phyloP scores from a whole-genome alignment of 441 rosid genomes.

The Corymbia citriodora region DNA sequence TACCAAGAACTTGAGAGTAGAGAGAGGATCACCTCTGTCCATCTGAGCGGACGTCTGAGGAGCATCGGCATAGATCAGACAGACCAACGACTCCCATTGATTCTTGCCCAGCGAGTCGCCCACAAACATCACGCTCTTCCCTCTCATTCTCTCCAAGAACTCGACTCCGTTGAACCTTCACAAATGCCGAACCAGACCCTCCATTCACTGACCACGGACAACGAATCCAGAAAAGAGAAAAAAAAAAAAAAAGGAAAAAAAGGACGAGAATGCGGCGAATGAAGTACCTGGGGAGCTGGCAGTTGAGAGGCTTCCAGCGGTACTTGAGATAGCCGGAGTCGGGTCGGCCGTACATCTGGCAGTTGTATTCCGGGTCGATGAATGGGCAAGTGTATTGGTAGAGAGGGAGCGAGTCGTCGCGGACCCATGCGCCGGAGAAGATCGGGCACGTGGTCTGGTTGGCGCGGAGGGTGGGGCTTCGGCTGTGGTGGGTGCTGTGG shows the following conservation, averaged over 20 bases:
- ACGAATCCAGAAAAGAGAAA: not conserved
- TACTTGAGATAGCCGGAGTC: constrained; percentile 83
- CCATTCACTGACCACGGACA: not conserved
- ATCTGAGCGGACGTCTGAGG: constrained; percentile 50
- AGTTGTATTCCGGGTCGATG: constrained; percentile 72
- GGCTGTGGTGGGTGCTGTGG: constrained; percentile 29
- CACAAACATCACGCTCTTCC: constrained; percentile 72
- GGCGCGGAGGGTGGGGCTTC: constrained; percentile 40
- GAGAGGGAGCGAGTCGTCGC: constrained; percentile 64
- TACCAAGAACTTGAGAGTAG: constrained; percentile 72
- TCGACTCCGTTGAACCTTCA: constrained; percentile 62
- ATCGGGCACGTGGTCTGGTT: constrained; percentile 55
- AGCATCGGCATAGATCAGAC: constrained; percentile 52
- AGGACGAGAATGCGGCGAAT: not conserved
- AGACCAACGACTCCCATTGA: constrained; percentile 89
- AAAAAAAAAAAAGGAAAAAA: not conserved
- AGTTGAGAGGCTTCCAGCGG: constrained; percentile 82
- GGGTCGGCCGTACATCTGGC: constrained; percentile 78
- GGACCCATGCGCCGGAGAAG: constrained; percentile 78
- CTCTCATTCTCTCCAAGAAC: constrained; percentile 60
- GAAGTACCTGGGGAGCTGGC: constrained; percentile 76
- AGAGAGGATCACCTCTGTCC: constrained; percentile 59
- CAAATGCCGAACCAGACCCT: not conserved
- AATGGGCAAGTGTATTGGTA: constrained; percentile 63
- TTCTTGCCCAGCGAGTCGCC: constrained; percentile 87